phyloP scores from a whole-genome alignment of 441 rosid genomes.

The Gossypium gossypioides region DNA sequence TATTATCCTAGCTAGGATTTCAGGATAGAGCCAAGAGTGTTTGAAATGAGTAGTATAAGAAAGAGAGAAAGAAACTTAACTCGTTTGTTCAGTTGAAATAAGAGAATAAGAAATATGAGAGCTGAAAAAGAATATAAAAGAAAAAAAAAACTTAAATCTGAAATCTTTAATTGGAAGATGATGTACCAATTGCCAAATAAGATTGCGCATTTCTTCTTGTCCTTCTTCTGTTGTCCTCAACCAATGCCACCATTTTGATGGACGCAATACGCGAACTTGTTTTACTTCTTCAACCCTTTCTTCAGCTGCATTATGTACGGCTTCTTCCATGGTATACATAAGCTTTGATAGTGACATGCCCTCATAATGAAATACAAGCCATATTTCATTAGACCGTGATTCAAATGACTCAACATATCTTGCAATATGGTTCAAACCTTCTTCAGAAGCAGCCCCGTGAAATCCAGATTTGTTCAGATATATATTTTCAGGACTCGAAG shows the following conservation, averaged over 20 bases:
- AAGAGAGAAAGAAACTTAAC: not conserved
- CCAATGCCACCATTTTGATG: constrained; percentile 98
- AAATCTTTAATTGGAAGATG: constrained; percentile 1
- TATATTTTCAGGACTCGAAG: constrained; percentile 25
- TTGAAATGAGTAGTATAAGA: not conserved
- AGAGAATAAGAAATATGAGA: not conserved
- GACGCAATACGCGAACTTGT: constrained; percentile 53
- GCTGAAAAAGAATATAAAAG: not conserved
- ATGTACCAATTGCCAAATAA: constrained; percentile 78
- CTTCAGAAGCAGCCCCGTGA: constrained; percentile 35
- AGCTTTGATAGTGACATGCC: constrained; percentile 82
- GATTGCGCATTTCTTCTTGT: constrained; percentile 75
- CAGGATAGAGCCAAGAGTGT: not conserved
- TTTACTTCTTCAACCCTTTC: constrained; percentile 50
- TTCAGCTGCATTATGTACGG: constrained; percentile 27
- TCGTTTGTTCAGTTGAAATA: not conserved
- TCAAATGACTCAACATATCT: constrained; percentile 91
- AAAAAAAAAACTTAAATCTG: not conserved
- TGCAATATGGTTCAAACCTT: constrained; percentile 85
- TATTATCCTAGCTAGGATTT: not conserved
- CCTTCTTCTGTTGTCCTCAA: constrained; percentile 82
- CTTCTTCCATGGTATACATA: constrained; percentile 70
- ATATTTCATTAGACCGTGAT: constrained; percentile 74
- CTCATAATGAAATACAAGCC: constrained; percentile 91
- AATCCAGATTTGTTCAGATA: constrained; percentile 22